A percentile compares a stretch with the other conserved stretches of the same genome.
Evolutionary conservation across 305 asterid species (phyloP).

Genomic region (Salvia sclarea): DNA sequence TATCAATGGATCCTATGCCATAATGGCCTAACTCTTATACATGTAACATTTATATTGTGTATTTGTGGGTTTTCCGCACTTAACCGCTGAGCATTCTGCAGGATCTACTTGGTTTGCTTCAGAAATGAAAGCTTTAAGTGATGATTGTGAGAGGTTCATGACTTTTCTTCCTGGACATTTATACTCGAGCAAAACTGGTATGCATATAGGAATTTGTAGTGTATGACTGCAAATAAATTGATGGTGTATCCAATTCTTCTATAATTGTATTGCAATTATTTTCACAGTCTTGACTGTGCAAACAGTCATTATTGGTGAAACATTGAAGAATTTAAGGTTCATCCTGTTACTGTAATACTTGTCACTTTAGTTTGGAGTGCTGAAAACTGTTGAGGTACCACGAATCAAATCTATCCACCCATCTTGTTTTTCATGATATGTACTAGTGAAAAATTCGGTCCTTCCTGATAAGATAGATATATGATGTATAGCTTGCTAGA

Average conservation of each 20-base stretch:
- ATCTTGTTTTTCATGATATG: slow-evolving; percentile 3
- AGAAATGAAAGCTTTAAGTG: slow-evolving; percentile 98
- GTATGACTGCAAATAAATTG: slow-evolving; percentile 5
- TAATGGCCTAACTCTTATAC: slow-evolving; percentile 1
- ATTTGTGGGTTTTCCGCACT: slow-evolving; percentile 9
- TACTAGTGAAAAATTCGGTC: slow-evolving; percentile 2
- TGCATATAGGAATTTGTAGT: slow-evolving; percentile 29
- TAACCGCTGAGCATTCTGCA: slow-evolving; percentile 45
- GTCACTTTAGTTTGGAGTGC: slow-evolving; percentile 12
- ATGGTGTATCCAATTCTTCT: slow-evolving; percentile 20
- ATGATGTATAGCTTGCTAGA: slow-evolving; percentile 1
- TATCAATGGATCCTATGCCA: slow-evolving; percentile 9
- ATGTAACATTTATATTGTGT: slow-evolving; percentile 5
- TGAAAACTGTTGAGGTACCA: neutral
- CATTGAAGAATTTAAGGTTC: slow-evolving; percentile 12
- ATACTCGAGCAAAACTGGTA: slow-evolving; percentile 95
- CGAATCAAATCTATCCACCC: slow-evolving; percentile 17
- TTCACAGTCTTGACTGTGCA: slow-evolving; percentile 3
- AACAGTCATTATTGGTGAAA: slow-evolving; percentile 13
- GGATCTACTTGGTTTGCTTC: slow-evolving; percentile 99
- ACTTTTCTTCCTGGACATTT: slow-evolving; percentile 94
- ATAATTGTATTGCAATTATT: neutral
- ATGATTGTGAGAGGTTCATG: slow-evolving; percentile 93
- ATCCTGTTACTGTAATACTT: neutral
- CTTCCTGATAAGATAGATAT: slow-evolving; percentile 3